A percentile compares a stretch with the other conserved stretches of the same genome.
Evolutionary conservation across 176 grass and related monocot genomes (phyloP).

Genomic region (Pharus latifolius): DNA sequence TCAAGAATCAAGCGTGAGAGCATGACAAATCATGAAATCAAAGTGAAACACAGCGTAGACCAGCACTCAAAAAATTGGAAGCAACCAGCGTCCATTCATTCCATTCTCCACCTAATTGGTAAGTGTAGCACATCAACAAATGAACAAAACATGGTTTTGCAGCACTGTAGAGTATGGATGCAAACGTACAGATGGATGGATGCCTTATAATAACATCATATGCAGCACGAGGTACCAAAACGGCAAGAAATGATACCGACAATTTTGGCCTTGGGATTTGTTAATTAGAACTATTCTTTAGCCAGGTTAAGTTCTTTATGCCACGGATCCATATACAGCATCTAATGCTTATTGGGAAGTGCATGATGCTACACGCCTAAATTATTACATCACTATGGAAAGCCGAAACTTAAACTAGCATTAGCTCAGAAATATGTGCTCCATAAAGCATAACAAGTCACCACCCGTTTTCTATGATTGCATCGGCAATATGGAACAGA

Average conservation of each 20-base stretch:
- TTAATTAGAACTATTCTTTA: background rate
- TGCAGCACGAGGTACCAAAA: background rate
- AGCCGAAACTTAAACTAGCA: background rate
- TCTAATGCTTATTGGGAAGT: background rate
- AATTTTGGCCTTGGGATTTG: background rate
- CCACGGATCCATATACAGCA: conserved; percentile 8
- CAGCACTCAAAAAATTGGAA: background rate
- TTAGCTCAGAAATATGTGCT: background rate
- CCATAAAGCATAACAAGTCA: conserved; percentile 4
- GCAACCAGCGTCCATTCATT: background rate
- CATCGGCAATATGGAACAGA: background rate
- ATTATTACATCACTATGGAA: conserved; percentile 24
- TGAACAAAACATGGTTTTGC: background rate
- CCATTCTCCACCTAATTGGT: background rate
- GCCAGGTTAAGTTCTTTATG: conserved; percentile 7
- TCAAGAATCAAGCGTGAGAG: background rate
- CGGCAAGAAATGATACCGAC: background rate
- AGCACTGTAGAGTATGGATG: background rate
- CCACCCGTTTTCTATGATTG: background rate
- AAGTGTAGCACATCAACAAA: background rate
- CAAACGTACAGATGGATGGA: background rate
- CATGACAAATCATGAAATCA: background rate
- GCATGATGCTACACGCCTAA: conserved; percentile 9
- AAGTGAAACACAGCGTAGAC: background rate
- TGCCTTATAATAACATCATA: background rate